Evolutionary conservation across 176 grass and related monocot genomes (phyloP), one percentile per base, ranked within the genome.

Genomic region (Puccinellia tenuiflora): DNA sequence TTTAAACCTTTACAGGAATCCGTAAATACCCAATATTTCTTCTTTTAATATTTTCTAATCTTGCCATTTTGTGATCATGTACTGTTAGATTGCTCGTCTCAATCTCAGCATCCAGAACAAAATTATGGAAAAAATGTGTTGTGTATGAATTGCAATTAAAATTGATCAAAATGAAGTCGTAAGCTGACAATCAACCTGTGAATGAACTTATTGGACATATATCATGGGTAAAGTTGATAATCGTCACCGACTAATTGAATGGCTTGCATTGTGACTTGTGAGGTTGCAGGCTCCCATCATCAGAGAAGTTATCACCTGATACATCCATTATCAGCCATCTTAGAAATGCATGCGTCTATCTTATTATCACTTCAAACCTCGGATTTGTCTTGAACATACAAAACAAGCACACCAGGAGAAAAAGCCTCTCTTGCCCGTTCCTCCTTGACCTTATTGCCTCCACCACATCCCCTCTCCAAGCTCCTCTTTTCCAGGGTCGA

Each of bases 281-380:
- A 48, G 14, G 17, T 74, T 1, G 28, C 15, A 47, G 30, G 68
- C 21, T 83, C 9, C 69, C 20, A 5, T 26, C 62, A 25, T 18
- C 38, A 60, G 18, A 31, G 13, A 30, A 61, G 7, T 34, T 73
- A 29, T 73, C 20, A 73, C 18, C 37, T 68, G 22, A 29, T 11
- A 39, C 21, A n/a, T 43, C 55, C 37, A 46, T 21, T 21, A 63
- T 1, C 5, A 62, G 5, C 15, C 76, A 30, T 6, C 8, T 52
- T 68, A 24, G 46, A 43, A 75, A 57, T 46, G 55, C 78, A 67
- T 69, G 59, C 39, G 75, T 25, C 67, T 78, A 74, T 51, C 45
- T 6, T 48, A 35, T 48, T 48, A 0, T 37, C 29, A 80, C 52
- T 51, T 51, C 1, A 22, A n/a, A 80, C 42, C 20, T 50, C 7